phyloP scores from a whole-genome alignment of 495 filamentous ascomycete species.

The Bacidia gigantensis region DNA sequence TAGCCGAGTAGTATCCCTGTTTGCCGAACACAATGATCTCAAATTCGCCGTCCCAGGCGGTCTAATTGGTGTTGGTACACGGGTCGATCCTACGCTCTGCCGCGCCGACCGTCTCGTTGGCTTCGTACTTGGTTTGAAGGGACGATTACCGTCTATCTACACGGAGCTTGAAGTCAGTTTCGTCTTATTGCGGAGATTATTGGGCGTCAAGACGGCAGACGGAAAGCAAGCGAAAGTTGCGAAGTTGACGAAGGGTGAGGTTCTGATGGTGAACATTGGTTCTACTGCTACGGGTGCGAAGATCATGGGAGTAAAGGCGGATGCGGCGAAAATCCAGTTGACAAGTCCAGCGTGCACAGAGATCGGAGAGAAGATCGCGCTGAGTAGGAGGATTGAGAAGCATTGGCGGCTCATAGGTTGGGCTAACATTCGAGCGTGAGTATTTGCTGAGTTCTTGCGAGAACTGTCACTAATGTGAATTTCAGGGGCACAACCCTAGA shows the following conservation, averaged over 20 bases:
- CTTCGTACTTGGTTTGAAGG: constrained; percentile 91
- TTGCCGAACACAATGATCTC: constrained; percentile 94
- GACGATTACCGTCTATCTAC: constrained; percentile 84
- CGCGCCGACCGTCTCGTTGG: constrained; percentile 96
- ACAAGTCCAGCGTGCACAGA: constrained; percentile 87
- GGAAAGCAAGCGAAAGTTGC: constrained; percentile 98
- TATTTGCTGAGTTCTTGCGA: constrained; percentile 12
- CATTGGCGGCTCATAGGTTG: constrained; percentile 98
- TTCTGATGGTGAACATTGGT: constrained; percentile 98
- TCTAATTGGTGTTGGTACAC: constrained; percentile 91
- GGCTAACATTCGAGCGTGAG: constrained; percentile 77
- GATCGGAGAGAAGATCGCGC: constrained; percentile 92
- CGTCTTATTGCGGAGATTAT: constrained; percentile 82
- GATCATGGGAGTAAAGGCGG: constrained; percentile 89
- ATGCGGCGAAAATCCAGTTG: constrained; percentile 81
- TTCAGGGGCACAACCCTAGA: constrained; percentile 2
- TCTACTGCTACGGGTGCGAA: constrained; percentile 87
- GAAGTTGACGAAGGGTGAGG: constrained; percentile 93
- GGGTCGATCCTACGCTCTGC: constrained; percentile 93
- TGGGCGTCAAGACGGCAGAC: constrained; percentile 95
- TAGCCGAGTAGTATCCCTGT: constrained; percentile 84
- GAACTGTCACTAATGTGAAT: neutral
- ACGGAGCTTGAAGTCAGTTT: constrained; percentile 98
- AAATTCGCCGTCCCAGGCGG: constrained; percentile 96
- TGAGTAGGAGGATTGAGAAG: constrained; percentile 94